Base-by-base conservation (phyloP, 2,329 filamentous ascomycete species). In the Neonectria coccinea region DNA sequence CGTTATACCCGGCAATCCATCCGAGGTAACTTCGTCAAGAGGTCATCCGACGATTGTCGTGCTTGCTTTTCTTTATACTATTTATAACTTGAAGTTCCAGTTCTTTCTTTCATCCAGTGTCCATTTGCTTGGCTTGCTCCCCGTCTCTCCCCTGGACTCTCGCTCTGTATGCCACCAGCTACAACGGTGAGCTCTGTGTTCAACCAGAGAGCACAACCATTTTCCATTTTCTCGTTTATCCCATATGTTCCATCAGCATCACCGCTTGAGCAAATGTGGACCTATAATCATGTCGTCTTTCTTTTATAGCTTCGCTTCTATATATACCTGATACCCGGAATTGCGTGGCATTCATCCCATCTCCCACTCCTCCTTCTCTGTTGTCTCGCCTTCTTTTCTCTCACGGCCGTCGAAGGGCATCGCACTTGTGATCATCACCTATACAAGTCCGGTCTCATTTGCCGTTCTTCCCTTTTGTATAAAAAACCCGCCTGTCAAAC, bases 261-360 rank as follows among this genome's bases (percentile, higher is more conserved):
- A 39, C 50, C 33, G 36, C 31, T 29, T 36, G 10, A 41, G 27
- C 56, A 62, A 29, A 14, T 39, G 14, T 22, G 4, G 44, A n/a
- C 20, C 31, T 42, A 33, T 51, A 47, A 36, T 62, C 57, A 62
- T 59, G 60, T 64, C 57, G 67, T 66, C 67, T 63, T 27, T 57
- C 51, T 65, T 67, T 63, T 61, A 60, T 69, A 64, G 56, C 56
- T 58, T 58, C 36, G 56, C 60, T 48, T 72, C 70, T 72, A 69
- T 72, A 66, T 68, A 58, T 62, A 66, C 52, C 56, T 56, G 33
- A 67, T 67, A 58, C 55, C 52, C 62, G 59, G 67, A 41, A 70
- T 66, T 59, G 60, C 33, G 62, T 64, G 58, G 50, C 65, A 69
- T 66, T 66, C 64, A 70, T 65, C 67, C 64, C 60, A 63, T 67